phyloP scores from a whole-genome alignment of 2,329 filamentous ascomycete genomes.

The Cladophialophora chaetospira region DNA sequence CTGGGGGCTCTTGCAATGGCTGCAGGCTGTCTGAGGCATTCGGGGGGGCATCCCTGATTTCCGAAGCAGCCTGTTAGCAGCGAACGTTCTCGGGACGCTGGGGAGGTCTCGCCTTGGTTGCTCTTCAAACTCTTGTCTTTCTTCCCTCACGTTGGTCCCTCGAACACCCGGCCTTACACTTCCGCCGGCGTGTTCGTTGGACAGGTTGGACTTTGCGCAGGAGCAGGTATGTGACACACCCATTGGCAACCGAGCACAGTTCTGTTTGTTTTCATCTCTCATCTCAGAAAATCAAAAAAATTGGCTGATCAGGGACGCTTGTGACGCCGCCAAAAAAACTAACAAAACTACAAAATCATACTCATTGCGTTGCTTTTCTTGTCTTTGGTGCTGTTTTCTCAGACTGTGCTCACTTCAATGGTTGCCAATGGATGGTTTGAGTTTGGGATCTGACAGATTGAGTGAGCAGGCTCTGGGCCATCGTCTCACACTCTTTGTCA shows the following conservation, averaged over 20 bases:
- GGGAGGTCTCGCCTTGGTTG: slow-evolving; percentile 10
- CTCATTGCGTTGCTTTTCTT: slow-evolving; percentile 13
- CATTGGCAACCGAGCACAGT: slow-evolving; percentile 10
- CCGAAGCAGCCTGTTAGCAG: slow-evolving; percentile 18
- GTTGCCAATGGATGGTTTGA: slow-evolving; percentile 5
- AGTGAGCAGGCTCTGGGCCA: slow-evolving; percentile 8
- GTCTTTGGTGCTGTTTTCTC: slow-evolving; percentile 3
- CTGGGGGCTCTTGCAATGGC: slow-evolving; percentile 2
- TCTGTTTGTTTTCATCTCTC: slow-evolving; percentile 3
- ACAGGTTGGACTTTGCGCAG: slow-evolving; percentile 4
- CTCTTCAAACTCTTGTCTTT: not conserved
- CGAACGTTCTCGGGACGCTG: slow-evolving; percentile 19
- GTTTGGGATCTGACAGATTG: not conserved
- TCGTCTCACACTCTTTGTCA: not conserved
- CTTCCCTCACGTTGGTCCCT: not conserved
- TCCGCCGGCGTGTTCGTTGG: not conserved
- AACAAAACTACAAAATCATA: slow-evolving; percentile 24
- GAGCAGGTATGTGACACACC: slow-evolving; percentile 13
- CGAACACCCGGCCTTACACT: not conserved
- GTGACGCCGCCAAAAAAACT: slow-evolving; percentile 23
- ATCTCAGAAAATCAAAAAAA: slow-evolving; percentile 17
- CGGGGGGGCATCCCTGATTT: slow-evolving; percentile 27
- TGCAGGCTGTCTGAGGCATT: slow-evolving; percentile 18
- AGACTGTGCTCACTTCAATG: slow-evolving; percentile 5
- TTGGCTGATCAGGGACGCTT: slow-evolving; percentile 12